Conservation (phyloP, 139 green algal genomes). For the Eudorina sp. region DNA sequence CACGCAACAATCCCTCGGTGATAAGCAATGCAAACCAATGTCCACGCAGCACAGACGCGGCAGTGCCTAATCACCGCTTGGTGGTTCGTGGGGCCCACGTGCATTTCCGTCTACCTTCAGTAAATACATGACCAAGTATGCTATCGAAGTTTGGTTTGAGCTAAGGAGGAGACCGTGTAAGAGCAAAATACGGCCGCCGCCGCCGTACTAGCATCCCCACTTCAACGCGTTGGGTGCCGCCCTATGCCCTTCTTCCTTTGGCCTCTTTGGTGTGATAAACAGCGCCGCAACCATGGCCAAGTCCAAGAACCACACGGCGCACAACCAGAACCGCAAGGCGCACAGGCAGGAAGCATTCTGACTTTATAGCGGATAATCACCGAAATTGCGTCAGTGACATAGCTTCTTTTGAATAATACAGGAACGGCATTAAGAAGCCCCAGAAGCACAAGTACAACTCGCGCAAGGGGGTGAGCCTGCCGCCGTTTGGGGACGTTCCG, state of each 20-base stretch:
- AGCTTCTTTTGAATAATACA: conserved; percentile 37
- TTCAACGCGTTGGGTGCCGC: background rate
- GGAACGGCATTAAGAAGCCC: conserved; percentile 95
- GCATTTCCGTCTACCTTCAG: no score
- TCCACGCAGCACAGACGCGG: no score
- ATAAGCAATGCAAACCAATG: no score
- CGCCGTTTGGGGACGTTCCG: no score
- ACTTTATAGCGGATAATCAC: background rate
- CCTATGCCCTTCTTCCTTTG: conserved; percentile 30
- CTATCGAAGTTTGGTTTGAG: no score
- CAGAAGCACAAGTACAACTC: conserved; percentile 84
- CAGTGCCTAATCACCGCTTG: no score
- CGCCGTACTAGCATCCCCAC: background rate
- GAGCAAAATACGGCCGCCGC: conserved; percentile 17
- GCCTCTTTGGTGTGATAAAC: background rate
- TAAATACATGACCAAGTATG: no score
- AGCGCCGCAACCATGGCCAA: conserved; percentile 80
- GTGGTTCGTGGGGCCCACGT: no score
- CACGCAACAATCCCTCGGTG: no score
- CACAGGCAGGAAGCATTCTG: conserved; percentile 63
- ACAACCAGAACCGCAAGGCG: conserved; percentile 95
- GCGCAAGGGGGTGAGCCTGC: conserved; percentile 84
- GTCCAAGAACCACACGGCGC: conserved; percentile 95
- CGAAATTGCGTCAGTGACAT: no score
- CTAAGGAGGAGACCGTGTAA: background rate